Evolutionary conservation across 2,329 filamentous ascomycete species (phyloP).

Genomic region (Aspergillus amoenus): DNA sequence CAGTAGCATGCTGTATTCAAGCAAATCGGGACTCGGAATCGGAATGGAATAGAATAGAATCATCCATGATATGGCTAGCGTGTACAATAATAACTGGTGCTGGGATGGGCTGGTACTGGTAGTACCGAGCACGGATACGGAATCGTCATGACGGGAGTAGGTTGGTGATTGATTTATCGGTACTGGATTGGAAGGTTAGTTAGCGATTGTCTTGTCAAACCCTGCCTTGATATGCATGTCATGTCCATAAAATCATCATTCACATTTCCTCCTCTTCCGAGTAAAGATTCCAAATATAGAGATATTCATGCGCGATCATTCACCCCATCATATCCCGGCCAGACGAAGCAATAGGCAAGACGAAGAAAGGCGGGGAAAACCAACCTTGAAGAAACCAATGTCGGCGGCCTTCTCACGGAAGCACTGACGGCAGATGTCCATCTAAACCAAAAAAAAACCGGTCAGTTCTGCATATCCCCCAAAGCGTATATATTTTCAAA

Average conservation of each 20-base stretch:
- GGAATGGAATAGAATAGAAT: conserved; percentile 25
- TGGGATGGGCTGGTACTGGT: neutral
- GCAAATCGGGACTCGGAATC: conserved; percentile 10
- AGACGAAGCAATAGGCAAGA: too few relatives aligned
- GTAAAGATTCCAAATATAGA: too few relatives aligned
- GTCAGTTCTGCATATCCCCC: conserved; percentile 14
- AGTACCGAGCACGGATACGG: conserved; percentile 26
- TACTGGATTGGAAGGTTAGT: conserved; percentile 25
- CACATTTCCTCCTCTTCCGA: neutral
- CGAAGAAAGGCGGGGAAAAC: conserved; percentile 26
- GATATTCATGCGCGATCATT: too few relatives aligned
- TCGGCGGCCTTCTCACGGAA: conserved; percentile 68
- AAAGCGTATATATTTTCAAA: too few relatives aligned
- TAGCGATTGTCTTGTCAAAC: conserved; percentile 10
- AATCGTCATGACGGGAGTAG: conserved; percentile 32
- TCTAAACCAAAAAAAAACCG: conserved; percentile 25
- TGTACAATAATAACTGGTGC: neutral
- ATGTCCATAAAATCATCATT: neutral
- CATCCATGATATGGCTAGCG: too few relatives aligned
- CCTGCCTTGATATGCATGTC: neutral
- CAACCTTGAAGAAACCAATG: conserved; percentile 69
- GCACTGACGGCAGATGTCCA: conserved; percentile 65
- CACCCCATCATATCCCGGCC: too few relatives aligned
- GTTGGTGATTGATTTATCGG: conserved; percentile 34
- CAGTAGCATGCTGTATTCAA: neutral